phyloP scores from a whole-genome alignment of 2,329 filamentous ascomycete genomes.

The Colletotrichum graminicola region DNA sequence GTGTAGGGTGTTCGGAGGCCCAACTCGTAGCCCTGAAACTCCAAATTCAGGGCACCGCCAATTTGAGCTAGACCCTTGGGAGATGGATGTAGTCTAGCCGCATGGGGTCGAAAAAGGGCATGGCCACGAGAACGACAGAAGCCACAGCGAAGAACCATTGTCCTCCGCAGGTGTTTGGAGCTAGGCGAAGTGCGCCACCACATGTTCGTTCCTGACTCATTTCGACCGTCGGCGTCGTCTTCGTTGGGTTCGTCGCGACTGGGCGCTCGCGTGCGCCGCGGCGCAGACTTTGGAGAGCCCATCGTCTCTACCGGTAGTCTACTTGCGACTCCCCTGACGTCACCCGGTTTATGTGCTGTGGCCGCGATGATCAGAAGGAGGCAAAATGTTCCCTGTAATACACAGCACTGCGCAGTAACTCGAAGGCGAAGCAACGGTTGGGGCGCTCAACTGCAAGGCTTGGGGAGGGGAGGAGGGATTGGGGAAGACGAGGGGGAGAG shows the following conservation, averaged over 20 bases:
- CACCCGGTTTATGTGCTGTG: not conserved
- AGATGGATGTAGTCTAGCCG: not conserved
- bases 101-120: not conserved
- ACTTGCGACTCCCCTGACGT: constrained; percentile 24
- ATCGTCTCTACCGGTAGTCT: constrained; percentile 7
- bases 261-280: not conserved
- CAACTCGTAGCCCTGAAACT: not conserved
- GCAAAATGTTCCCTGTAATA: not conserved
- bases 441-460: not conserved
- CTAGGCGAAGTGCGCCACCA: constrained; percentile 8
- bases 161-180: constrained; percentile 28
- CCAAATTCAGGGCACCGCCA: not conserved
- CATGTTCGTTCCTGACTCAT: constrained; percentile 2
- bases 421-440: not conserved
- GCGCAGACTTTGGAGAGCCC: not conserved
- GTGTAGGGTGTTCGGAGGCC: not conserved
- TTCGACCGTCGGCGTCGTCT: not conserved
- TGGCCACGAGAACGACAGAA: not conserved
- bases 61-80: not conserved
- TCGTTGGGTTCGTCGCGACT: not conserved
- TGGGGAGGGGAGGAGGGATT: not conserved
- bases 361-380: constrained; percentile 13
- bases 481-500: not conserved
- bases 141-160: constrained; percentile 18
- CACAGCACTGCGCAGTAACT: not conserved